Base-by-base conservation (phyloP, 768 basidiomycete species). In the Austroboletus festivus region DNA sequence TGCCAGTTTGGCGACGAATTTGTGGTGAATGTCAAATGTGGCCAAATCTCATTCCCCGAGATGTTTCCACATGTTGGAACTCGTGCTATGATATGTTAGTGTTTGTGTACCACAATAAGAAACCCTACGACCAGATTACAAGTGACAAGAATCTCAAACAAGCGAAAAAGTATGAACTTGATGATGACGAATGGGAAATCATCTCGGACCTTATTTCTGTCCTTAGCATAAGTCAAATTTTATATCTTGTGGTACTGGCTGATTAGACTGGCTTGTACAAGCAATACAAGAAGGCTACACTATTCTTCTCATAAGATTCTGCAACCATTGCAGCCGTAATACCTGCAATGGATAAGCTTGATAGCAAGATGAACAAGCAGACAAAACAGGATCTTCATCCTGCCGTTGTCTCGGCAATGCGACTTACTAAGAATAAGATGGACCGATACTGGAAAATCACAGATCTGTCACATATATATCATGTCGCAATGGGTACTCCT, bases 341-440 rank as follows among this genome's bases (percentile, higher is more conserved):
- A 28, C 45, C 45, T 3, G 45, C 37, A 0, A 46, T 46, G 24
- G 45, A 46, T 11, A 49, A 44, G 16, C 42, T 49, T 15, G 38
- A 49, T 15, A 34, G 12, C 33, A 5, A 34, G 5, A 34, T 34
- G 10, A 34, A 34, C 5, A 34, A 5, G 33, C 33, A 5, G 33
- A 34, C 12, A 13, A 34, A 10, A n/a, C 16, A 48, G n/a, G n/a
- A n/a, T n/a, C 12, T 38, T 5, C 12, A n/a, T n/a, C 10, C 48
- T 1, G 24, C 37, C 1, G 20, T 49, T 5, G 3, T 44, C 3
- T 5, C 22, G 3, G 48, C 42, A 3, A 49, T 49, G 42, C 8
- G 30, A 10, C 42, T 49, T 3, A 28, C 48, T 1, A 5, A 5
- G 2, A 44, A 50, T 35, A 50, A 50, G 28, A 44, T 49, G 48